Evolutionary conservation across 768 basidiomycete genomes (phyloP).

Genomic region (Coprinellus aureogranulatus): DNA sequence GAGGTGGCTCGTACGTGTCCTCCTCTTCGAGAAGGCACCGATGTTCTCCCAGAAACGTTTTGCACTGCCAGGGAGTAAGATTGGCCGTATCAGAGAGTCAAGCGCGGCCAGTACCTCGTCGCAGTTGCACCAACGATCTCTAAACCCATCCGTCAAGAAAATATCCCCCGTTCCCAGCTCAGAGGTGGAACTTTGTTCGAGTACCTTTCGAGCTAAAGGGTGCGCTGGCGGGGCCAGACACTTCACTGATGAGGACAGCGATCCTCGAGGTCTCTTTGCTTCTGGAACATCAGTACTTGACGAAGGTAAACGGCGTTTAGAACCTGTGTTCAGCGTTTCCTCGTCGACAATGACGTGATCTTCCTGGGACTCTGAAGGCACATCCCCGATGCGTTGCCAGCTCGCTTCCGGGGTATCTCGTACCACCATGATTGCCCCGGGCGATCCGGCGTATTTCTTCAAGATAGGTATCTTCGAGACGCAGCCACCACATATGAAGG

Average conservation of each 20-base stretch:
- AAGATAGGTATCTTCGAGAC: constrained; percentile 55
- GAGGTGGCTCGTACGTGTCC: constrained; percentile 81
- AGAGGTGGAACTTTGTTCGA: constrained; percentile 26
- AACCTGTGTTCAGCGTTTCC: constrained; percentile 26
- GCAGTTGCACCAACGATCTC: constrained; percentile 80
- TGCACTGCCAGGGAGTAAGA: constrained; percentile 46
- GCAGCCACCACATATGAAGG: constrained; percentile 70
- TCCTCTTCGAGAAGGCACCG: constrained; percentile 73
- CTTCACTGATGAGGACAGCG: no score
- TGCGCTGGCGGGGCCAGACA: constrained; percentile 62
- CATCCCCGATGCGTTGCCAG: constrained; percentile 53
- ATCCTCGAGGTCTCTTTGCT: constrained; percentile 35
- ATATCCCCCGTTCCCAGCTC: constrained; percentile 64
- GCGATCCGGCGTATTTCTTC: constrained; percentile 63
- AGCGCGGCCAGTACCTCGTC: constrained; percentile 37
- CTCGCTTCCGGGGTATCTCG: constrained; percentile 43
- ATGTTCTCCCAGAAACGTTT: constrained; percentile 48
- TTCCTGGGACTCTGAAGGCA: constrained; percentile 18
- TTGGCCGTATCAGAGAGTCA: background rate
- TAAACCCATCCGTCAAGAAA: constrained; percentile 72
- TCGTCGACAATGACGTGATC: constrained; percentile 25
- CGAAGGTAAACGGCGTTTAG: constrained; percentile 53
- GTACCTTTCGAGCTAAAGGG: constrained; percentile 43
- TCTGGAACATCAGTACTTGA: constrained; percentile 24
- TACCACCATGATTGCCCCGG: constrained; percentile 64